Evolutionary conservation across 441 rosid genomes (phyloP), one percentile per base, ranked within the genome.

Genomic region (Populus trichocarpa): DNA sequence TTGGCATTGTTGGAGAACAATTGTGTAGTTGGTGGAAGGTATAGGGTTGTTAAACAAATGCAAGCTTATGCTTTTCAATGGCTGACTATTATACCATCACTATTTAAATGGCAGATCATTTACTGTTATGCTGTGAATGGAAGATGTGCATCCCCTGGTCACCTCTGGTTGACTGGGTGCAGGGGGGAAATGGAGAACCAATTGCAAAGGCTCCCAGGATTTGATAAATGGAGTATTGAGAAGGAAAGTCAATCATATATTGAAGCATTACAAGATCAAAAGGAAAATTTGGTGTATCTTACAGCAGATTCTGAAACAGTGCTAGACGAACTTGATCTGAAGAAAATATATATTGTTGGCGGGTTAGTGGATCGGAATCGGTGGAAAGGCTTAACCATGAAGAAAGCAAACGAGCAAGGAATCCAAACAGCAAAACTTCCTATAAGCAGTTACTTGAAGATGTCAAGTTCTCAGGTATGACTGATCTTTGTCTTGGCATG

Each of bases 321-420:
- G 79, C 84, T 93, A 20, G 90, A 90, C 35, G 89, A 87, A 20
- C 97, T 92, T 42, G 90, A 92, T 79, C 84, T 76, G 1, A 88
- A 80, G 61, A 83, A 85, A 71, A 74, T 89, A 71, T 93, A 92
- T 79, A 92, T 92, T 42, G 82, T 96, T 65, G 97, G 98, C 46
- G 98, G 98, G 71, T 83, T 95, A 79, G 98, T 93, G 65, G 98
- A 96, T 80, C 85, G 99, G 63, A 96, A 96, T 84, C 79, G 98
- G 28, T 92, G 90, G 89, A 96, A 93, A 83, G 97, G 97, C 73
- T 83, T 93, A 81, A 93, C 97, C 14, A 86, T 91, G 97, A 84
- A 84, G 87, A 94, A 96, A 86, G 98, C 94, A 7, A 83, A 88
- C 79, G 98, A 92, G 83, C 98, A 92, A 74, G 96, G 94, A 69